Evolutionary conservation across 345 rosid genomes (phyloP), one percentile per base, ranked within the genome.

Genomic region (Rhodamnia rubescens): DNA sequence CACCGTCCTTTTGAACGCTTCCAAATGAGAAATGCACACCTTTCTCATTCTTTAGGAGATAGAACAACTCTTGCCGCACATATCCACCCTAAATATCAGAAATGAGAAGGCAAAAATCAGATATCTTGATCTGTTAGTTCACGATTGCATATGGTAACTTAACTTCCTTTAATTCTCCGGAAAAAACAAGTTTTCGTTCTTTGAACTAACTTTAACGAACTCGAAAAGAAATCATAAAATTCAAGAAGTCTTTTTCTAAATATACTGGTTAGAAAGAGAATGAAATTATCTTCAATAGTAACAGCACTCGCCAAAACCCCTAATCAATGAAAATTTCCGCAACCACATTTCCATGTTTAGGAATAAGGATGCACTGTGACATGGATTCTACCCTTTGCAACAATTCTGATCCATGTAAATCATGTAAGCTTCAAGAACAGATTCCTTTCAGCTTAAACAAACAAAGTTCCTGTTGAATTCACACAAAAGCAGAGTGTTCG

Each of bases 1-100:
- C 55, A 74, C 99, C 99, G 80, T 92, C 90, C 32, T 91, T 94
- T 53, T 85, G 91, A 44, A 96, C 94, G 83, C 92, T 97, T 13
- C 99, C 99, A 5, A 93, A 96, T 29, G 96, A 88, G 88, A 97
- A 97, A 85, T 96, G 98, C 49, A 97, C 99, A 47, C 93, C 94
- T 88, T 95, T 93, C 88, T 96, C 97, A 59, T 92, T 92, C 91
- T 91, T 96, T 8, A 97, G 90, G 85, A 94, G 96, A 83, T 92
- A 86, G 87, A 88, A 95, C 56, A 98, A 87, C 87, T 98, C 96
- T 86, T 98, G 98, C 83, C 99, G 87, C 42, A 92, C 96, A 81
- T 89, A 89, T 53, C 99, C 99, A 51, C 98, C 99, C 99, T 98
- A 90, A 83, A 85, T 13, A 58, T 49, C 69, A 75, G 58, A 75